Evolutionary conservation across 2,329 filamentous ascomycete genomes (phyloP).

Genomic region (Exophiala sp.): DNA sequence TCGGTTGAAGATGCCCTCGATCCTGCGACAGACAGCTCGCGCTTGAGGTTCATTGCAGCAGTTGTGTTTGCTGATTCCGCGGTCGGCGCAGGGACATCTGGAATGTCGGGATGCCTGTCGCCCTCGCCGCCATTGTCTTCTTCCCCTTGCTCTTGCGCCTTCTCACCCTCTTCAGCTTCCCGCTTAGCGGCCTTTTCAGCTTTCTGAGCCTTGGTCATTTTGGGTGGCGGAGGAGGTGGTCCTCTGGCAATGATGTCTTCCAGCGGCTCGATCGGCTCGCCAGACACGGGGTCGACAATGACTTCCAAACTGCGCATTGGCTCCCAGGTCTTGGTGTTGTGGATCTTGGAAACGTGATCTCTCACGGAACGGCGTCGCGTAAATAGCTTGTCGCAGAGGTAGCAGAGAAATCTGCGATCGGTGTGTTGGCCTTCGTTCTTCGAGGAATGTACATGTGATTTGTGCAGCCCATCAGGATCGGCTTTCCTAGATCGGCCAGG

Average conservation of each 20-base stretch:
- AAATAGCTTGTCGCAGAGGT: conserved; percentile 29
- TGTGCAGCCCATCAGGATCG: conserved; percentile 15
- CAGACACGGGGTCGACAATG: conserved; percentile 26
- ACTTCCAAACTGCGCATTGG: conserved; percentile 26
- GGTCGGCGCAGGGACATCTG: not conserved
- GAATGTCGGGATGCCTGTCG: not conserved
- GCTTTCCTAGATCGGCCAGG: conserved; percentile 22
- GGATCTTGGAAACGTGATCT: conserved; percentile 30
- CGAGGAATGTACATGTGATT: conserved; percentile 27
- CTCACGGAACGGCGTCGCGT: conserved; percentile 27
- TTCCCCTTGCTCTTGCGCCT: conserved; percentile 1
- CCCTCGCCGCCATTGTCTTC: conserved; percentile 3
- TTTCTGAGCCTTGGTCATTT: conserved; percentile 14
- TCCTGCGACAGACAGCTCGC: conserved; percentile 18
- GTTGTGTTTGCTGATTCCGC: conserved; percentile 4
- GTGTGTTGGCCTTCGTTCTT: conserved; percentile 30
- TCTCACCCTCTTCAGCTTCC: conserved; percentile 9
- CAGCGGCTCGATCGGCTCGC: conserved; percentile 27
- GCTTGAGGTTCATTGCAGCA: conserved; percentile 16
- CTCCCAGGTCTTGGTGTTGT: conserved; percentile 28
- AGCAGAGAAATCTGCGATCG: conserved; percentile 29
- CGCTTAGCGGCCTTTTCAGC: conserved; percentile 13
- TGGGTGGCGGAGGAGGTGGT: conserved; percentile 23
- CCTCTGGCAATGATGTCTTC: conserved; percentile 28
- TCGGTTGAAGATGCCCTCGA: conserved; percentile 22